Evolutionary conservation across 2,329 filamentous ascomycete species (phyloP), one percentile per base, ranked within the genome.

Genomic region (Zasmidium citrigriseum): DNA sequence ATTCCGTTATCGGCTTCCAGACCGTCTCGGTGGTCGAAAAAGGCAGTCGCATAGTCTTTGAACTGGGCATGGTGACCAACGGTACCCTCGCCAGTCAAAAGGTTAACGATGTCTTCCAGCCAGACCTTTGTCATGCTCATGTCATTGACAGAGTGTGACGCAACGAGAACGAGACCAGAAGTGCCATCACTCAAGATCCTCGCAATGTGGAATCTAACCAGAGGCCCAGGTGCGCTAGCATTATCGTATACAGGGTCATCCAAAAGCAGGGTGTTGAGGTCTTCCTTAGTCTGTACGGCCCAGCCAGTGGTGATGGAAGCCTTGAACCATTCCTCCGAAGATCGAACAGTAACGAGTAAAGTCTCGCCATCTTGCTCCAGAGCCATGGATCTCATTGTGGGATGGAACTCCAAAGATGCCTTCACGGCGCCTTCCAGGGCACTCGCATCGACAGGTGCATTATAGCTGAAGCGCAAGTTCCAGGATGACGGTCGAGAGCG

Each of bases 121-220:
- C 69, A 72, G 3, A 71, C 61, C 58, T 71, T 71, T 45, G 69
- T 72, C 68, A 71, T 71, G 61, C 65, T 69, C 67, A 70, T 70
- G 53, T 72, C 69, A 44, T 68, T 69, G 44, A 70, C 66, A 9
- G 69, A 62, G 55, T 72, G 69, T 1, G 69, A 72, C 18, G 62
- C 68, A 18, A 71, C 59, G 52, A 72, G 57, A 12, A 71, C 64
- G 1, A 72, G 56, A 25, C 69, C 69, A 18, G 68, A 69, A 14
- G 64, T 65, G 29, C 64, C 67, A 55, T 69, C 66, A 18, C 61
- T 63, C 3, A 62, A 59, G 10, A 71, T 60, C 12, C 59, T 63
- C n/a, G 67, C 68, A 47, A 71, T 46, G 52, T 70, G 68, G 21
- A 71, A 68, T 34, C 64, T 57, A 46, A 69, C 64, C 3, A 72